Base-by-base conservation (phyloP, 2,329 filamentous ascomycete genomes). In the Boeremia lycopersici region DNA sequence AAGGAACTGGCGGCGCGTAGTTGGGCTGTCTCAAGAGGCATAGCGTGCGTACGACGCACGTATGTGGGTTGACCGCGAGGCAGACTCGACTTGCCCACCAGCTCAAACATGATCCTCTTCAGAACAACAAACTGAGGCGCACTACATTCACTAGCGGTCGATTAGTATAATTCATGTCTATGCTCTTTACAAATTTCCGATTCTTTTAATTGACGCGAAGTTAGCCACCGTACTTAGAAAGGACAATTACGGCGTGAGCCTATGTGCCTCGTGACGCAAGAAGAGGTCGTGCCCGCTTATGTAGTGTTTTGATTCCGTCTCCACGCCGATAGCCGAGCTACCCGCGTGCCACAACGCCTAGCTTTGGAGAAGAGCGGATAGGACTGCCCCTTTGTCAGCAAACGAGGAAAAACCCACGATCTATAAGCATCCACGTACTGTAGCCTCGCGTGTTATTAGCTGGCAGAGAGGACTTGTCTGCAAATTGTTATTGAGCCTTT, bases 11-110 rank as follows among this genome's bases (percentile, higher is more conserved):
- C 23, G n/a, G 25, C 29, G 45, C 19, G 28, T 43, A 15, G 19
- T 36, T 34, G 15, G 23, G 9, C 2, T 12, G 13, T 33, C 36
- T 19, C 26, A 51, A 51, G 39, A 6, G 42, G 47, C 15, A 51
- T 46, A 36, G 43, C 34, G 38, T 11, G 53, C 28, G 47, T 56
- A 42, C 47, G 39, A 56, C 25, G 38, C 48, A 17, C 33, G 47
- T 36, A 34, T 26, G 26, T 33, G 10, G 52, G 52, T 50, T 35
- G 38, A 46, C 30, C 35, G 41, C 52, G 31, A 55, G 52, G 52
- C 52, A 55, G 52, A 55, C 40, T 55, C 30, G 41, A 26, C 28
- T 8, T 45, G 29, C 25, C 26, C 13, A 19, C 33, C 34, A 44
- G 44, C 34, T n/a, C 25, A 29, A 41, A 35, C 38, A 44, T n/a